Base-by-base conservation (phyloP, 169 alveolate genomes). In the Eimeria zaria region DNA sequence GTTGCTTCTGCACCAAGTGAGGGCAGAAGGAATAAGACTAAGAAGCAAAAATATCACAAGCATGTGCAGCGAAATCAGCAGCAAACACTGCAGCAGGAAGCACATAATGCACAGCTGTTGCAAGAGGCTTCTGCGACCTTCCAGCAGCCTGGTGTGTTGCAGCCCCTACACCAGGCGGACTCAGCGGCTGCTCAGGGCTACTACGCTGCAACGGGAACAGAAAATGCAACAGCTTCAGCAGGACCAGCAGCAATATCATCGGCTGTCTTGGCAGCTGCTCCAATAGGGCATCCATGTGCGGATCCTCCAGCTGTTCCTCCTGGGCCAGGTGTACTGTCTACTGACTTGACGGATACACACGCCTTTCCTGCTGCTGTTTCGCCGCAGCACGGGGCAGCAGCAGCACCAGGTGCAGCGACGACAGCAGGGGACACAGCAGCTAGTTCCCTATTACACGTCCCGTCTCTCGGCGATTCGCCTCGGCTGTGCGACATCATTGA, bases 401-500 rank as follows among this genome's bases (percentile, higher is more conserved):
- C 91, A 22, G 78, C 33, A 84, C 80, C 74, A 33, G 80, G 18
- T 1, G 93, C 67, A 60, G 81, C 83, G 36, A 22, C 73, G 16
- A 18, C 74, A 36, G 46, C 67, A 60, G 83, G 33, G 20, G 64
- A 39, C n/a, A 46, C 81, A 36, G 78, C 46, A 33, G 81, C 27
- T 0, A 33, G 78, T 41, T 58, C 81, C 6, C 51, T 62, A 8
- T 46, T 87, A 46, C 93, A 81, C 18, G 48, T 62, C 58, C 67
- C 64, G 12, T 48, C 93, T n/a, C 81, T 87, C 44, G 71, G 81
- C 2, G 93, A 87, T 74, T 87, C 93, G 22, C 93, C 93, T 33
- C 78, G 93, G 3, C 93, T 87, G 64, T 87, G 81, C 30, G 93
- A 87, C 51, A 87, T 87, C 27, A 62, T 87, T 2, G 93, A 87